phyloP scores from a whole-genome alignment of 805 yeast species.

The Candida xiaguanensis region DNA sequence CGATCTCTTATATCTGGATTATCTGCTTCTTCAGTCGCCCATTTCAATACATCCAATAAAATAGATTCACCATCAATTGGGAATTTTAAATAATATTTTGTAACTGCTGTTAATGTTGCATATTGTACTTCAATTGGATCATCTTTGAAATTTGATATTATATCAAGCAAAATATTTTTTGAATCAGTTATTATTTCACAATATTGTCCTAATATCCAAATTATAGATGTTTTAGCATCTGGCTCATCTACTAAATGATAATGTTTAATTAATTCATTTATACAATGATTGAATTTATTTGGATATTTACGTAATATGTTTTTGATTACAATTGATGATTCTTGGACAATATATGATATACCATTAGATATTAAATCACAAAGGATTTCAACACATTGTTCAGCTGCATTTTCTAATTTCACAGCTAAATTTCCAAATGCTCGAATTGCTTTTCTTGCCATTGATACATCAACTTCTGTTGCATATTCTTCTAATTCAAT shows the following conservation, averaged over 20 bases:
- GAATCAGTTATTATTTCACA: conserved; percentile 46
- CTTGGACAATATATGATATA: conserved; percentile 74
- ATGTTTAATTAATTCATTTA: conserved; percentile 26
- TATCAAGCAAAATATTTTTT: conserved; percentile 36
- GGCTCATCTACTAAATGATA: conserved; percentile 59
- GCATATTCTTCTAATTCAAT: conserved; percentile 83
- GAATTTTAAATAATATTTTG: conserved; percentile 59
- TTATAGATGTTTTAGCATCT: conserved; percentile 71
- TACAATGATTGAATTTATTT: conserved; percentile 38
- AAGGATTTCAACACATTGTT: conserved; percentile 60
- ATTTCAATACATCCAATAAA: conserved; percentile 56
- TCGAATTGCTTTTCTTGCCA: conserved; percentile 82
- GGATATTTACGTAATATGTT: conserved; percentile 79
- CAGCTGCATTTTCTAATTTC: conserved; percentile 60
- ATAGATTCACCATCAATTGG: conserved; percentile 54
- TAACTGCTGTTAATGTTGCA: conserved; percentile 67
- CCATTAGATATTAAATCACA: conserved; percentile 59
- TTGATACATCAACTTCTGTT: conserved; percentile 77
- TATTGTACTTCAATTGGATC: conserved; percentile 75
- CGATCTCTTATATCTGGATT: conserved; percentile 87
- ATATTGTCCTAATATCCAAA: conserved; percentile 83
- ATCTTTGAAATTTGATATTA: conserved; percentile 47
- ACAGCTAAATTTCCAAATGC: conserved; percentile 90
- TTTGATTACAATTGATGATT: conserved; percentile 69
- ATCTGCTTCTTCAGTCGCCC: conserved; percentile 69